Percentiles rank a stretch among this genome's conserved stretches.
phyloP scores from a whole-genome alignment of 2,329 filamentous ascomycete genomes.

The Colletotrichum siamense region DNA sequence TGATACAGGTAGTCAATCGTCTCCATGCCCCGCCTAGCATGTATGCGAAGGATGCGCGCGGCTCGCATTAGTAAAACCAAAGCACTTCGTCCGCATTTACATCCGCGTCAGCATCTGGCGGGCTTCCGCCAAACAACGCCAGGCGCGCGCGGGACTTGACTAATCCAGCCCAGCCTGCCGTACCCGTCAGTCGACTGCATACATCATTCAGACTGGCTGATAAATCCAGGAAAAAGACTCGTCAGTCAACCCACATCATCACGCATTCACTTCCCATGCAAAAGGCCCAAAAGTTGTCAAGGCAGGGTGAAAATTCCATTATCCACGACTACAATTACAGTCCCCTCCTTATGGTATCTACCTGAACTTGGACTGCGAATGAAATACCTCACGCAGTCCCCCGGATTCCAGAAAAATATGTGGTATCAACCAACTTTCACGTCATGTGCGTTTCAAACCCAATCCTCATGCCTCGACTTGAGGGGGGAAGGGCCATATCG shows the following conservation, averaged over 20 bases:
- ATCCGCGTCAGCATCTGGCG: not conserved
- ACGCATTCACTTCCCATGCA: not conserved
- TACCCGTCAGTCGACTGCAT: not conserved
- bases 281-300: not conserved
- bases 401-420: slow-evolving; percentile 7
- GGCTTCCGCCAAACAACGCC: not conserved
- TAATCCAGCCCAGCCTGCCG: not conserved
- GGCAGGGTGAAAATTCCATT: slow-evolving; percentile 8
- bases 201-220: not conserved
- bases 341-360: slow-evolving; percentile 11
- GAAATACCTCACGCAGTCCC: not conserved
- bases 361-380: not conserved
- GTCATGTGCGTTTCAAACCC: not conserved
- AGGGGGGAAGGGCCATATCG: not conserved
- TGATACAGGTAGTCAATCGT: not conserved
- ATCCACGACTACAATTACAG: slow-evolving; percentile 22
- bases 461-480: not conserved
- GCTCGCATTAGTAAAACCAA: not conserved
- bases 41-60: not conserved
- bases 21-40: not conserved
- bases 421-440: slow-evolving; percentile 20
- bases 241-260: not conserved
- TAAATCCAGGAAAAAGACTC: not conserved
- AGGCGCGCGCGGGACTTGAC: not conserved
- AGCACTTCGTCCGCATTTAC: not conserved